Conservation (phyloP, 257 asterid species). For the Petrea volubilis region DNA sequence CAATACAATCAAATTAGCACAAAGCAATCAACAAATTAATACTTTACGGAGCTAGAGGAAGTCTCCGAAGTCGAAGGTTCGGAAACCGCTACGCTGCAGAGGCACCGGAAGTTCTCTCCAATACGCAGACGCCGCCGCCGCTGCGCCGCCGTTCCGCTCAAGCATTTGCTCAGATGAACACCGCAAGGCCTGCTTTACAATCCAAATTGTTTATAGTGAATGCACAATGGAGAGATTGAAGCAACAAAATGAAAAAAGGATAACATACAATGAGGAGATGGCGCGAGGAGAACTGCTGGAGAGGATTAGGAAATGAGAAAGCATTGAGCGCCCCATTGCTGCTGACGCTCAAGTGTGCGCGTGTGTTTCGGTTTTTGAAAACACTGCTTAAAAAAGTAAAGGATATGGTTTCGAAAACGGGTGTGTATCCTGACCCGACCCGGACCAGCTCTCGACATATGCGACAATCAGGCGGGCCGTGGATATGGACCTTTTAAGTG, state of each 20-base stretch:
- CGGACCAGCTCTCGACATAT: not conserved
- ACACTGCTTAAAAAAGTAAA: not conserved
- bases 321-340: slow-evolving; percentile 64
- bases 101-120: slow-evolving; percentile 45
- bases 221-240: slow-evolving; percentile 5
- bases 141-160: slow-evolving; percentile 35
- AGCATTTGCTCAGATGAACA: slow-evolving; percentile 33
- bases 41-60: slow-evolving; percentile 57
- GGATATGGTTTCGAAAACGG: not conserved
- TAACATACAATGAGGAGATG: slow-evolving; percentile 46
- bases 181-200: slow-evolving; percentile 41
- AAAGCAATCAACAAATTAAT: slow-evolving; percentile 13
- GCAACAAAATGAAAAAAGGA: not conserved
- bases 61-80: slow-evolving; percentile 56
- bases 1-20: not conserved
- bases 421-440: not conserved
- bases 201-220: not conserved
- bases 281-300: slow-evolving; percentile 55
- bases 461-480: not conserved
- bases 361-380: not conserved
- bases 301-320: slow-evolving; percentile 61
- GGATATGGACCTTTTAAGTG: not conserved
- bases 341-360: slow-evolving; percentile 8
- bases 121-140: slow-evolving; percentile 24
- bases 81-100: slow-evolving; percentile 53